Base-by-base conservation (phyloP, 129 eudicot genomes). In the Flaveria trinervia region DNA sequence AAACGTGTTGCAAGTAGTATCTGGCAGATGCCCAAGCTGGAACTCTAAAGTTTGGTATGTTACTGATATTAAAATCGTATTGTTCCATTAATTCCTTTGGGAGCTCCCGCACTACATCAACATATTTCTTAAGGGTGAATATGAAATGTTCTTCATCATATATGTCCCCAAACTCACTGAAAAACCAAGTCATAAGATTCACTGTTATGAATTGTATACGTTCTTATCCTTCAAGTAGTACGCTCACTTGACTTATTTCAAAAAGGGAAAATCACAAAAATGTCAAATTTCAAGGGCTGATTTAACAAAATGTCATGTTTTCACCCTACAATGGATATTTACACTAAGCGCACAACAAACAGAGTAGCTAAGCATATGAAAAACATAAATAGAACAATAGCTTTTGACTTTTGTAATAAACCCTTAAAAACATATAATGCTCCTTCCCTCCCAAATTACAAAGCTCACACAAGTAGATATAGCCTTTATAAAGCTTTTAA, bases 81-180 rank as follows among this genome's bases (percentile, higher is more conserved):
- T 69, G 74, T 74, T 87, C 92, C 96, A 90, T 85, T 59, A 88
- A 14, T 59, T 87, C 88, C 30, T 56, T 60, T 7, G 98, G 98
- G 18, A 93, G 76, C 76, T 88, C 86, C 36, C 82, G 77, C 6
- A 87, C 91, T 44, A 93, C 89, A 12, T 81, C 61, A 30, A 93
- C 87, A 67, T 81, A 65, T 26, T 85, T 90, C 77, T 81, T 73
- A 18, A 93, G 87, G 72, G 90, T 77, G 46, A 65, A 65, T 73
- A 88, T 83, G 72, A 93, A 93, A 87, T 93, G 90, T n/a, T 88
- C 86, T 84, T 85, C 96, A 52, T 93, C 98, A 72, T 90, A 93
- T 56, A 93, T 93, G 80, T 93, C 98, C 74, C 81, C 84, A 80
- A 93, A 93, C 79, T 73, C 85, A 81, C 98, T 93, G 91, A 26